Conservation (phyloP, 164 flowering plant genomes). For the Vitis labrusca region DNA sequence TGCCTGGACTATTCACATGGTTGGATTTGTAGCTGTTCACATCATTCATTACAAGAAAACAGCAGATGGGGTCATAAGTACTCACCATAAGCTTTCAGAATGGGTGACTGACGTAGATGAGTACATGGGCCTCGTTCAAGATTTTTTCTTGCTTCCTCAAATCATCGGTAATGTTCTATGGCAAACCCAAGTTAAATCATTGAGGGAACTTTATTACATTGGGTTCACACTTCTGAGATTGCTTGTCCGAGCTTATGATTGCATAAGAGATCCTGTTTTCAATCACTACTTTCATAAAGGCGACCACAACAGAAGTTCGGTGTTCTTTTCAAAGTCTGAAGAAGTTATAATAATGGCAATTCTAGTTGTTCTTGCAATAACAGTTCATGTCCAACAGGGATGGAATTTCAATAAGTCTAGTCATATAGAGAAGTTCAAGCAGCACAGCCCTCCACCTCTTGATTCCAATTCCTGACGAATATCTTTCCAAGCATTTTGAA, state of each 20-base stretch:
- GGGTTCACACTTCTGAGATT: conserved; percentile 5
- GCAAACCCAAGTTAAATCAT: neutral
- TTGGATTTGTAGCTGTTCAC: conserved; percentile 1
- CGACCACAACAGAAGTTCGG: neutral
- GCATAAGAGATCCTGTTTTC: conserved; percentile 5
- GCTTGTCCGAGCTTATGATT: conserved; percentile 2
- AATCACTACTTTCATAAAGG: neutral
- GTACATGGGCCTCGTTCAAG: conserved; percentile 7
- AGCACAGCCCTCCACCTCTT: conserved; percentile 31
- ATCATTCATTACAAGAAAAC: neutral
- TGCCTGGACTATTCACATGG: neutral
- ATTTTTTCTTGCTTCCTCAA: conserved; percentile 20
- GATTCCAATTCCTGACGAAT: conserved; percentile 2
- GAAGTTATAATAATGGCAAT: neutral
- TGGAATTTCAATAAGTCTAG: neutral
- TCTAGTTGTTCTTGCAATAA: conserved; percentile 3
- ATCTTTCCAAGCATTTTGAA: no score
- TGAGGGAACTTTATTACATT: conserved; percentile 10
- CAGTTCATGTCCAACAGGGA: conserved; percentile 9
- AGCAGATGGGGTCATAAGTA: neutral
- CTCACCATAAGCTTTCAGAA: neutral
- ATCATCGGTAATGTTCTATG: conserved; percentile 4
- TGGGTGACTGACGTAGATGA: neutral
- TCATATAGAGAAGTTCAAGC: neutral
- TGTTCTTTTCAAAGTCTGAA: neutral